These are phyloP conservation scores for Kwoniella bestiolae DNA, from an alignment of 768 basidiomycete genomes.

Conservation along the genomic window DNA sequence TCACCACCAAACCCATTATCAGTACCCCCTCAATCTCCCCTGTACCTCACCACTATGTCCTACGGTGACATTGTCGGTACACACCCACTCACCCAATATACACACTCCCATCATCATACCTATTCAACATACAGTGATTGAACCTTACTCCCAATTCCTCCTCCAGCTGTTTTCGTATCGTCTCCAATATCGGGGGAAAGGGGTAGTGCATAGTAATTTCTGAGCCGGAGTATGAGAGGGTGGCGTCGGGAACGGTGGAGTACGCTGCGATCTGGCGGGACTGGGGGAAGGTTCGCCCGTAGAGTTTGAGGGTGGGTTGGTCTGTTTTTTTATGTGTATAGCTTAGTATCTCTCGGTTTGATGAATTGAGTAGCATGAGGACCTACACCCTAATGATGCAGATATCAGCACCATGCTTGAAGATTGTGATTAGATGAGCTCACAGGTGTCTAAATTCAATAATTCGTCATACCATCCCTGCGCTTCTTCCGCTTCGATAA, in stretches of 20 bases:
- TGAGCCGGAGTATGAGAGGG: conserved; percentile 58
- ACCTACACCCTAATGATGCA: conserved; percentile 23
- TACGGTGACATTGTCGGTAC: no score
- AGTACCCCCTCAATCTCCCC: background rate
- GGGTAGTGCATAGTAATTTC: conserved; percentile 57
- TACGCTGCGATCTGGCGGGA: conserved; percentile 60
- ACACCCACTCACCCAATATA: conserved; percentile 55
- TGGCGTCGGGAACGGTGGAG: conserved; percentile 51
- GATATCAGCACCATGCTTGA: background rate
- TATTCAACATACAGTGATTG: conserved; percentile 61
- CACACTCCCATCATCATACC: conserved; percentile 58
- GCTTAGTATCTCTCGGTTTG: background rate
- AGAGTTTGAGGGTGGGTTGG: conserved; percentile 59
- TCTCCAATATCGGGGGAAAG: conserved; percentile 54
- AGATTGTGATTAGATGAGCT: conserved; percentile 15
- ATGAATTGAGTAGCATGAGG: background rate
- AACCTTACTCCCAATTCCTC: conserved; percentile 55
- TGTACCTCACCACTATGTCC: background rate
- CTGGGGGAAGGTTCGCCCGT: conserved; percentile 59
- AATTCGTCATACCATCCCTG: conserved; percentile 56
- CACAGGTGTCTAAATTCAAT: conserved; percentile 56
- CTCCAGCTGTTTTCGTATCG: conserved; percentile 56
- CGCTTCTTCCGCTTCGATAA: conserved; percentile 50
- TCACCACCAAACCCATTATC: background rate
- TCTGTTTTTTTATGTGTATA: conserved; percentile 44